Evolutionary conservation across 1,284 basidiomycete genomes (phyloP), one percentile per base, ranked within the genome.

Genomic region (Cystobasidium sp.): DNA sequence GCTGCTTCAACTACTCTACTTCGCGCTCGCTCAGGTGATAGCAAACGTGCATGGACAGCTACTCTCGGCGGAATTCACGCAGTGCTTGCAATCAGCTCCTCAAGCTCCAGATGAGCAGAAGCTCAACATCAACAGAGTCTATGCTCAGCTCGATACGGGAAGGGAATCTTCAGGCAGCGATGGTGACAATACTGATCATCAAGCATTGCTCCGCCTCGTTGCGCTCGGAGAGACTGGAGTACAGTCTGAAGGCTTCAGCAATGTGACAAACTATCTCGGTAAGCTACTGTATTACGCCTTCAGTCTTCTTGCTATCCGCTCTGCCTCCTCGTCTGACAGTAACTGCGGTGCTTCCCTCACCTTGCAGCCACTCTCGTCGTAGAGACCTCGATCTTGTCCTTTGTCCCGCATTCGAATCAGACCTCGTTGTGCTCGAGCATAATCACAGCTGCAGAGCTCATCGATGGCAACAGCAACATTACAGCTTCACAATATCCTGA

Each of bases 361-460:
- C 55, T 58, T 20, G 39, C 62, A 73, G 77, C 78, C 49, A 79
- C 79, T 14, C 64, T 79, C 56, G 69, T 77, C 14, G 59, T 77
- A 51, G 72, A 78, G 39, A 89, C 92, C 0, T 86, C 88, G 67
- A 87, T 93, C 31, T 87, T 94, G 59, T 93, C 92, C 7, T 88
- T 94, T 79, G 86, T 86, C 75, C 87, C 90, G 75, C 90, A 87
- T 83, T 85, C 85, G 64, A 89, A 90, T 75, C 87, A 87, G 75
- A 87, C 89, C 7, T 91, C 87, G 80, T 85, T 95, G 76, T 97
- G 94, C 83, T 82, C 86, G 49, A 86, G 87, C 43, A 83, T 96
- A 63, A 88, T 89, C 41, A 90, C 91, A 4, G 88, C 91, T 10
- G 67, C 67, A 14, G 68, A 71, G 6, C 61, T 75, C 1, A 75